Evolutionary conservation across 2,329 filamentous ascomycete genomes (phyloP), one percentile per base, ranked within the genome.

Genomic region (Bimuria novae-zelandiae): DNA sequence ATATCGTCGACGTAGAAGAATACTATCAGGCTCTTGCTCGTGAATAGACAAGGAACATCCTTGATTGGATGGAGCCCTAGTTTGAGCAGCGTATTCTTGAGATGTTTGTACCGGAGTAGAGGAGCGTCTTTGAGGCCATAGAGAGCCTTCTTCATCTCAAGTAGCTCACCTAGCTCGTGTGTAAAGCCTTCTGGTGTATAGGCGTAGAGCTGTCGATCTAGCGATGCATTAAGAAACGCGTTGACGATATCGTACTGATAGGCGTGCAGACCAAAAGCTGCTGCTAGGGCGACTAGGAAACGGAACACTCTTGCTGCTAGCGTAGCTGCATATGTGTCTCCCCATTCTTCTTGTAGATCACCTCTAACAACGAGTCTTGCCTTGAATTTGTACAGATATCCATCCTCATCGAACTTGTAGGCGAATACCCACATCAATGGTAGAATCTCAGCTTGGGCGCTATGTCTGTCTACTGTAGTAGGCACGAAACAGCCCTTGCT

Each of bases 71-170:
- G 4, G 3, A 62, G 43, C 2, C 48, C 43, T 12, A 62, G 51
- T 11, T 58, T 21, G 35, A 14, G n/a, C 11, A 63, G 49, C 1
- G 44, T 55, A 21, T 33, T 43, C 4, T 29, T 52, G 3, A 61
- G 53, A 30, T 62, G 12, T 14, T 51, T 36, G 19, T 55, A 55
- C 59, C 40, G 64, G 2, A 65, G 59, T 14, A 49, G 17, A 17
- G 54, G 59, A 2, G 50, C 56, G 46, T 46, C 36, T 16, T 54
- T 55, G 1, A 64, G 51, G 2, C 55, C 52, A 51, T 64, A 65
- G 11, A 65, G 39, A 2, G 61, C 63, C 33, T 46, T 23, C 1
- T 25, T 21, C 7, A 67, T 50, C 17, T 46, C 36, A 22, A 54
- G 40, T 39, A 54, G 6, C 42, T 52, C 22, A 36, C 37, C 35